Base-by-base conservation (phyloP, 805 yeast species). In the Wickerhamiella sergipiensis region DNA sequence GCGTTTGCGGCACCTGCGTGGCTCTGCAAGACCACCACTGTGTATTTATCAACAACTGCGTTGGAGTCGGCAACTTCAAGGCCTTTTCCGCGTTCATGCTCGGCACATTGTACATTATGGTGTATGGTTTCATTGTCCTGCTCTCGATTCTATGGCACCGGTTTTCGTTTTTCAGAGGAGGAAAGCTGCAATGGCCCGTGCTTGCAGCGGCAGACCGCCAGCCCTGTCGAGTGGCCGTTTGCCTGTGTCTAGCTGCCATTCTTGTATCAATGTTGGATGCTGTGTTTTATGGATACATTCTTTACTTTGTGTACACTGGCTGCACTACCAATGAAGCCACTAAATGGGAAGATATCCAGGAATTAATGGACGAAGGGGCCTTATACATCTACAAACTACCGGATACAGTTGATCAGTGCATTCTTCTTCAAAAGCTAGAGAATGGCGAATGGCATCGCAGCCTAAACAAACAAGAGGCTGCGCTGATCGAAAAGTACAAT, bases 321-420 rank as follows among this genome's bases (percentile, higher is more conserved):
- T 80, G 80, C 62, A 83, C 92, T 12, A 81, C 89, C 3, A 83
- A 81, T 59, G 95, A 85, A 64, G 67, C 76, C 17, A 78, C 71
- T 48, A 85, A 85, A 60, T 85, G 94, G 94, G 75, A 68, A 18
- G 78, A 72, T 3, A 71, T 85, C 13, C 79, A 79, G 50, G 73
- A 75, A 47, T 68, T 78, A 52, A 64, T 77, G 48, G 58, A 68
- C 9, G 69, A 70, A 12, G 72, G 73, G 0, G 61, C 57, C 26
- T 61, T 79, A 7, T 67, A 59, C 45, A 52, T 56, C 29, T 68
- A 60, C 52, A 54, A 54, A 9, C 63, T 53, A 39, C 55, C 58
- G 2, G 52, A 51, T 6, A 50, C 52, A 9, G 50, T 48, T 17
- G 56, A 61, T 44, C 53, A 55, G 2, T 47, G 60, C 18, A 62